Evolutionary conservation across 306 rosid species (phyloP).

Genomic region (Chamaecrista fasciculata): DNA sequence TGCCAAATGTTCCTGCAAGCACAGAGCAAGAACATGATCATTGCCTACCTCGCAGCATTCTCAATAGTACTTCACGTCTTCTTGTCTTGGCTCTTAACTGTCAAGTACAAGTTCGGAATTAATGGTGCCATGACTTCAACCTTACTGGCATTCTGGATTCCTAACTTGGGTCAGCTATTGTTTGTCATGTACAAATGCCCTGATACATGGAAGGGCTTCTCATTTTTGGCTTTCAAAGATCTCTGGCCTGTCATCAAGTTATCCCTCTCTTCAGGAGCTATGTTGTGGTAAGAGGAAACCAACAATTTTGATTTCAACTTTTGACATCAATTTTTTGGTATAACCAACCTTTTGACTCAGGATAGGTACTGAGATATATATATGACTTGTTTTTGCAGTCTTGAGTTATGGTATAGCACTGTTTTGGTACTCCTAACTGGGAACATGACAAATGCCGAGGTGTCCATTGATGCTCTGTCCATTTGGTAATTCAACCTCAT

Average conservation of each 20-base stretch:
- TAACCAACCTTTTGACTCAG: background rate
- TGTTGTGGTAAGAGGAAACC: slow-evolving; percentile 40
- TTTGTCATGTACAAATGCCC: slow-evolving; percentile 38
- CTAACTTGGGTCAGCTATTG: slow-evolving; percentile 42
- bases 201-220: slow-evolving; percentile 50
- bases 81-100: slow-evolving; percentile 47
- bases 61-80: slow-evolving; percentile 37
- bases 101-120: slow-evolving; percentile 37
- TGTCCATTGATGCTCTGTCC: slow-evolving; percentile 41
- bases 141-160: slow-evolving; percentile 44
- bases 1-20: slow-evolving; percentile 57
- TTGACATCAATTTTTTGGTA: background rate
- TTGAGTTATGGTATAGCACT: slow-evolving; percentile 51
- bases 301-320: background rate
- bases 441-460: slow-evolving; percentile 36
- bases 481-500: slow-evolving; percentile 38
- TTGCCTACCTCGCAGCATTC: slow-evolving; percentile 43
- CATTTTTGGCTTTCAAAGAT: slow-evolving; percentile 41
- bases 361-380: background rate
- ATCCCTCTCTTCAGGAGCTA: slow-evolving; percentile 45
- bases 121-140: slow-evolving; percentile 46
- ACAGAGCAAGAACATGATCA: slow-evolving; percentile 50
- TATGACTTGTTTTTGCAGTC: slow-evolving; percentile 27
- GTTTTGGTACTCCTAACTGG: slow-evolving; percentile 44
- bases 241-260: slow-evolving; percentile 46